Evolutionary conservation across 108 stramenopile genomes (phyloP), one percentile per base, ranked within the genome.

Genomic region (Tribonema minus): DNA sequence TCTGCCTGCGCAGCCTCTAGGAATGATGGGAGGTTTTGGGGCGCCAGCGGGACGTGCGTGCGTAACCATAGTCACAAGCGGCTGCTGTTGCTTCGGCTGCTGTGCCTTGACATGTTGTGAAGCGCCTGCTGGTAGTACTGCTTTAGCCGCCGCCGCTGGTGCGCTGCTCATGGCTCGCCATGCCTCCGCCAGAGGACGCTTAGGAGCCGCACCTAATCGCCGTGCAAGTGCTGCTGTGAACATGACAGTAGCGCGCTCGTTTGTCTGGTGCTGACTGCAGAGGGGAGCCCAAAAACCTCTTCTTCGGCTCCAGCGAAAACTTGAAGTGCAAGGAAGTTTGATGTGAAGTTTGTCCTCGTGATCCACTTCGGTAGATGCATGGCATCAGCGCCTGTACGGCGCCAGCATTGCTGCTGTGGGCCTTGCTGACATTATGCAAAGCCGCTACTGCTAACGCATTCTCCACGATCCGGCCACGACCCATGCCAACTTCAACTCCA

Each of bases 51-150:
- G 46, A 54, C 15, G 46, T 54, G 20, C 20, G 20, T 54, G 46
- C 9, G 15, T 54, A 20, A 54, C 46, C 46, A 54, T 20, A 54
- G 46, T 54, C 15, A 54, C 46, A 15, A 9, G 66, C 37, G 5
- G 66, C 25, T 67, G 66, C 66, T 67, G 66, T 7, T 62, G 61
- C 61, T 62, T 3, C 30, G 3, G 61, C 61, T 62, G 61, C 61
- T 62, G 61, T 6, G 3, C 5, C 29, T 62, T 3, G 5, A 5
- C 5, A 31, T 31, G 61, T 3, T 62, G 61, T 62, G 61, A 3
- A 5, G 9, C 61, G 3, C 5, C 61, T 62, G 27, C 61, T 62
- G 61, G 5, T 62, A 26, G 20, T 31, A 26, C 61, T 62, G 61
- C 61, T 30, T 3, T 26, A 5, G 30, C 27, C 7, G 61, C 61